Base-by-base conservation (phyloP, 1,284 basidiomycete genomes). In the Ceratobasidium sp. region DNA sequence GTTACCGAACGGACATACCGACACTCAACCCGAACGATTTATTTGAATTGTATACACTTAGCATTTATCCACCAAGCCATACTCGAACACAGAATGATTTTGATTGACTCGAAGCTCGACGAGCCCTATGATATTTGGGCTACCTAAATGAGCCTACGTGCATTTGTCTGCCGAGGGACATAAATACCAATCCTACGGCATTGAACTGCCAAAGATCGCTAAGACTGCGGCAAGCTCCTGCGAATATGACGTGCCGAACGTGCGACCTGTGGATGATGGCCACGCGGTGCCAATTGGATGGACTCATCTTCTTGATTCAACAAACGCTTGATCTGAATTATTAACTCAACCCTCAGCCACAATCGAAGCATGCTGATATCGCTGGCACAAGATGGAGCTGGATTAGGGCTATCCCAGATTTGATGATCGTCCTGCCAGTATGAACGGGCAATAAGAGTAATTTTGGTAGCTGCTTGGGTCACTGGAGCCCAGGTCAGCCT, bases 261-360 rank as follows among this genome's bases (percentile, higher is more conserved):
- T 42, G 63, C 63, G 63, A 65, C 35, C 6, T 49, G 63, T 28
- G 3, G 39, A n/a, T 39, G 28, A 65, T 33, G 26, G 42, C 63
- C 63, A 65, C 63, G 63, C 63, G 45, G 42, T 23, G 35, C 11
- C 63, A 61, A 61, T 61, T 61, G 58, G 58, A 33, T 20, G 10
- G 35, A 61, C 37, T 61, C 58, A 26, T 13, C 17, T 39, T 61
- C 37, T 61, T 61, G 58, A 61, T 61, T 61, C 58, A 61, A 61
- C 58, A 39, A 42, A 39, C 33, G 58, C 33, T 65, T 65, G 63
- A 65, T 65, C 45, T 47, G n/a, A 65, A 65, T 17, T 45, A 65
- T 65, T 45, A 49, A 39, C 28, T 31, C 63, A 65, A 45, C 63
- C 63, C 63, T 65, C 63, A 65, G 63, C 63, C 63, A 65, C 63